A percentile compares a stretch with the other conserved stretches of the same genome.
These are phyloP conservation scores for Zymoseptoria passerinii DNA, from an alignment of 2,329 filamentous ascomycete genomes.

Conservation along the genomic window DNA sequence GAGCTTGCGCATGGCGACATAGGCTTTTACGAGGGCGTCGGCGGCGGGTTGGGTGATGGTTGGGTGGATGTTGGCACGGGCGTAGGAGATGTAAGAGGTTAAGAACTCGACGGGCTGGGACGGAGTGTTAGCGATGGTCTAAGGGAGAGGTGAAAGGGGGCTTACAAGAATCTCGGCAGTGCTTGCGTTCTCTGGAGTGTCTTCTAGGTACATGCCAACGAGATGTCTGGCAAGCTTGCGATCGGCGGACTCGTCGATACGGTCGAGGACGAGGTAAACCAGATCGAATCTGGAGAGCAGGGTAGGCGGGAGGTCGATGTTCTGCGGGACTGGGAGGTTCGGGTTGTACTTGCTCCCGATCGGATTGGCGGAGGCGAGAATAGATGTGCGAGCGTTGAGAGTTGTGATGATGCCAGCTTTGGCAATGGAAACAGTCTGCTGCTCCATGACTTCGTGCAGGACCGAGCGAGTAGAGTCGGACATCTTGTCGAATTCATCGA, in stretches of 20 bases:
- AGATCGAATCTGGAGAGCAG: constrained; percentile 92
- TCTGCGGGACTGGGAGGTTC: constrained; percentile 89
- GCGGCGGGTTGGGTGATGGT: constrained; percentile 70
- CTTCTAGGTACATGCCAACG: constrained; percentile 93
- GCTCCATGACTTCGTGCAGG: constrained; percentile 73
- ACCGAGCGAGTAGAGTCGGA: constrained; percentile 65
- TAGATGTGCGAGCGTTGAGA: constrained; percentile 87
- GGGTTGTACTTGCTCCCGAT: constrained; percentile 98
- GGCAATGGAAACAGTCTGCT: constrained; percentile 69
- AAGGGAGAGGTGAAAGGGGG: constrained; percentile 10
- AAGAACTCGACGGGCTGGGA: constrained; percentile 81
- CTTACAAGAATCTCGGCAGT: constrained; percentile 72
- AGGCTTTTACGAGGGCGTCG: constrained; percentile 74
- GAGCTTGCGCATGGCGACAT: constrained; percentile 90
- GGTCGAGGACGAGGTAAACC: constrained; percentile 92
- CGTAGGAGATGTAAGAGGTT: constrained; percentile 95
- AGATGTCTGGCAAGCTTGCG: constrained; percentile 84
- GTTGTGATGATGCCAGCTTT: constrained; percentile 78
- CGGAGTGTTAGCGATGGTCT: constrained; percentile 4
- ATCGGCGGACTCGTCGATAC: constrained; percentile 82
- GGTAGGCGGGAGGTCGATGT: constrained; percentile 94
- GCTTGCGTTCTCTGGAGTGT: constrained; percentile 78
- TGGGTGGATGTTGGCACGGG: constrained; percentile 77
- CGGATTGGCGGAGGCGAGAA: constrained; percentile 92
- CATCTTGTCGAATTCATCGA: constrained; percentile 77